Evolutionary conservation across 108 stramenopile genomes (phyloP), one percentile per base, ranked within the genome.

Genomic region (Fistulifera pelliculosa): DNA sequence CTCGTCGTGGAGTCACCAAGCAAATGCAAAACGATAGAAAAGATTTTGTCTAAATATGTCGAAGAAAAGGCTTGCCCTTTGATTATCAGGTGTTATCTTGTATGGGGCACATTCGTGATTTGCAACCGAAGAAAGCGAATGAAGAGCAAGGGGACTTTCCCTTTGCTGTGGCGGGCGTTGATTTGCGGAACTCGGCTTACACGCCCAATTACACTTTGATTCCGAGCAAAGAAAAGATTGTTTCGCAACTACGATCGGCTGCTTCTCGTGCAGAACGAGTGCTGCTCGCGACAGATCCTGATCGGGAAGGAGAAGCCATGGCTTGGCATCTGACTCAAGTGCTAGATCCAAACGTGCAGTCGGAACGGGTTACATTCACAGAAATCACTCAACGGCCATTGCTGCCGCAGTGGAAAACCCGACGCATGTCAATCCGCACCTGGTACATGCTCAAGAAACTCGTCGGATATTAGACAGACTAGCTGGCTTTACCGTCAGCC

Each of bases 291-390:
- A 93, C 90, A 13, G 90, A 93, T 71, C 83, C 80, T 41, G 90
- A 93, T 66, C 74, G 90, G 3, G 90, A 93, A 58, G 90, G 90
- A 17, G 90, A 93, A 62, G 85, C 90, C n/a, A 88, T 93, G 58
- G 78, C 81, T 15, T 86, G 85, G 84, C 90, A 93, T 66, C 71
- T 93, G 45, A 26, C 66, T 10, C 67, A 84, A 61, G 27, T 71
- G 0, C 44, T 81, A 26, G 45, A 64, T 2, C 15, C 42, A 1
- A 25, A 58, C 7, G 25, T 45, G 24, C 65, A 22, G 16, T 15
- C 12, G 51, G 68, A 21, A 41, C 64, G 89, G 14, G 79, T 80
- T 14, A 69, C 78, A 21, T 91, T 91, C 65, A 81, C 82, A 41
- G 89, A 91, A 53, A 91, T 91, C 56, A 91, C 89, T 13, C 61